Evolutionary conservation across 2,329 filamentous ascomycete species (phyloP).

Genomic region (Colletotrichum spinosum): DNA sequence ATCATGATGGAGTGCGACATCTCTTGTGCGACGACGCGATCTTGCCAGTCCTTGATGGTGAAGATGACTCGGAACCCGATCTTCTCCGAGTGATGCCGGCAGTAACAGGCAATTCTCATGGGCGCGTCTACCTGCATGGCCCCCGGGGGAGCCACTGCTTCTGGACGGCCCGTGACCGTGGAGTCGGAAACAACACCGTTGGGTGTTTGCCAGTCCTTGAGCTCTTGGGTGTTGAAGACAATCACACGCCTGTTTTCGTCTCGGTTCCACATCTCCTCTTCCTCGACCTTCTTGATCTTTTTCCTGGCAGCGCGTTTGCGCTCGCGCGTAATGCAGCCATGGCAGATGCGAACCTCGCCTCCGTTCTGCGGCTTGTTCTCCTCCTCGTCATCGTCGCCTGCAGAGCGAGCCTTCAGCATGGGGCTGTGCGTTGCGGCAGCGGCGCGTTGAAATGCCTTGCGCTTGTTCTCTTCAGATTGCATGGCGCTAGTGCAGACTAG

Average conservation of each 20-base stretch:
- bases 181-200: slow-evolving; percentile 48
- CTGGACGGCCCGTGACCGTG: slow-evolving; percentile 54
- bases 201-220: slow-evolving; percentile 82
- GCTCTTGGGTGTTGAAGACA: slow-evolving; percentile 90
- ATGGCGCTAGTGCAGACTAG: slow-evolving; percentile 95
- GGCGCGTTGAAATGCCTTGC: slow-evolving; percentile 75
- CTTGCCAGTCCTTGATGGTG: slow-evolving; percentile 86
- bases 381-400: slow-evolving; percentile 66
- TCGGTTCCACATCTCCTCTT: slow-evolving; percentile 87
- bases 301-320: slow-evolving; percentile 91
- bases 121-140: slow-evolving; percentile 85
- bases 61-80: slow-evolving; percentile 93
- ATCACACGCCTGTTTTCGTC: slow-evolving; percentile 86
- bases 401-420: slow-evolving; percentile 40
- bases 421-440: slow-evolving; percentile 55
- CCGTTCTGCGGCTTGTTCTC: slow-evolving; percentile 84
- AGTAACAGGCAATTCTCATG: slow-evolving; percentile 98
- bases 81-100: slow-evolving; percentile 94
- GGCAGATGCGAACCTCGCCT: slow-evolving; percentile 92
- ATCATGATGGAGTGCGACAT: slow-evolving; percentile 94
- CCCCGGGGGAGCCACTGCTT: slow-evolving; percentile 60
- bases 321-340: slow-evolving; percentile 91
- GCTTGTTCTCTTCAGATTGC: slow-evolving; percentile 74
- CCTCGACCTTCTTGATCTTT: slow-evolving; percentile 92
- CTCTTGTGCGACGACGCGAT: slow-evolving; percentile 82